Evolutionary conservation across 768 basidiomycete genomes (phyloP), one percentile per base, ranked within the genome.

Genomic region (Tubosaeta brunneosetosa): DNA sequence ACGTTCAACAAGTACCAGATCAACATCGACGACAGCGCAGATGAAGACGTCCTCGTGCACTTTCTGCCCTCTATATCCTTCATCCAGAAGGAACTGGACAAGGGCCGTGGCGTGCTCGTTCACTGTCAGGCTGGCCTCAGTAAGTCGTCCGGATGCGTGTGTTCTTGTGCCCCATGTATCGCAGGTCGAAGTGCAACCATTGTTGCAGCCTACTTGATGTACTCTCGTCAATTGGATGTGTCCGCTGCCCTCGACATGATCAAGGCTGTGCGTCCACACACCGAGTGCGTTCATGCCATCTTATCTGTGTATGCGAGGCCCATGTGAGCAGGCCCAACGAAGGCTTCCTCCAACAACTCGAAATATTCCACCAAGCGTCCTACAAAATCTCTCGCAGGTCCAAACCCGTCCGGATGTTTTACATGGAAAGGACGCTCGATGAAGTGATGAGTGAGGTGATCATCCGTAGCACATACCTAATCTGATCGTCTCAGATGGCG

Each of bases 81-180:
- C 72, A 93, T 97, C 42, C 78, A 88, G 56, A 77, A 79, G 12
- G 88, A 93, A 59, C 69, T 94, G 3, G 79, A 84, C 65, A 88
- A 86, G 61, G 83, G 80, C 0, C 73, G 84, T 29, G 86, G 86
- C 1, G 86, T 97, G 2, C 73, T 95, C 17, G 88, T 97, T 0
- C 94, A 97, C 68, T 95, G 94, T 64, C 86, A 90, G 52, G 91
- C 90, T 22, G 94, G 94, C 25, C 77, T 91, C 69, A 91, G 90
- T 91, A 69, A 66, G 88, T 79, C 44, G 6, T 49, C 42, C 12
- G 19, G 12, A 26, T 47, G 16, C 41, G 4, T 49, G 4, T 19
- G 16, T 47, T 44, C 25, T 22, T 22, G 44, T 14, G 37, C 1
- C 27, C 8, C 8, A 25, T 5, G 56, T 43, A 29, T 57, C 17